A percentile compares a stretch with the other conserved stretches of the same genome.
Conservation (phyloP, 2,329 filamentous ascomycete species). For the Macroventuria anomochaeta region DNA sequence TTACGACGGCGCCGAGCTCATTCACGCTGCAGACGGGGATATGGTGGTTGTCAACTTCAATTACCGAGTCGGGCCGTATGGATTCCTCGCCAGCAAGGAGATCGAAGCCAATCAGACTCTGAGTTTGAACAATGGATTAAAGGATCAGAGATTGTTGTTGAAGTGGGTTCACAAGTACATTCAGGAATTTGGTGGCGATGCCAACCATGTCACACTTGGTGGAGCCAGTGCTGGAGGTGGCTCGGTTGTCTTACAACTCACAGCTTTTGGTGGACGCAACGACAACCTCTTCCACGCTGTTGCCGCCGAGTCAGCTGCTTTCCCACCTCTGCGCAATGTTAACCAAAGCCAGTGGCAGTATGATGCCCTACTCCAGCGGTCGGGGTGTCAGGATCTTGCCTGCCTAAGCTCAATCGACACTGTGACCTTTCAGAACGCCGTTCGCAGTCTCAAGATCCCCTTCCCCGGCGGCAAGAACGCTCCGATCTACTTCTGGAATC, state of each 20-base stretch:
- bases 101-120: constrained; percentile 34
- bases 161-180: constrained; percentile 49
- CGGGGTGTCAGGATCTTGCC: constrained; percentile 47
- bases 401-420: constrained; percentile 50
- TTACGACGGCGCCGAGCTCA: constrained; percentile 43
- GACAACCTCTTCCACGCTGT: constrained; percentile 48
- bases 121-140: constrained; percentile 48
- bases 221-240: constrained; percentile 51
- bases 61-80: constrained; percentile 51
- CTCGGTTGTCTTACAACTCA: constrained; percentile 47
- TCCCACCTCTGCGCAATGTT: constrained; percentile 49
- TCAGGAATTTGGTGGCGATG: constrained; percentile 49
- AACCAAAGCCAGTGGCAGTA: constrained; percentile 53
- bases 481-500: constrained; percentile 52
- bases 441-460: constrained; percentile 42
- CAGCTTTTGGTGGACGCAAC: constrained; percentile 46
- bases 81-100: constrained; percentile 46
- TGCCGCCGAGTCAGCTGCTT: constrained; percentile 44
- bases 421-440: constrained; percentile 48
- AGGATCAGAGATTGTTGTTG: constrained; percentile 46
- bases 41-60: constrained; percentile 52
- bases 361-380: constrained; percentile 43
- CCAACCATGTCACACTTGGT: constrained; percentile 47
- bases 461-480: constrained; percentile 46
- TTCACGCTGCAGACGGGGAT: constrained; percentile 38